Conservation (phyloP, 495 filamentous ascomycete genomes). For the Evernia prunastri region DNA sequence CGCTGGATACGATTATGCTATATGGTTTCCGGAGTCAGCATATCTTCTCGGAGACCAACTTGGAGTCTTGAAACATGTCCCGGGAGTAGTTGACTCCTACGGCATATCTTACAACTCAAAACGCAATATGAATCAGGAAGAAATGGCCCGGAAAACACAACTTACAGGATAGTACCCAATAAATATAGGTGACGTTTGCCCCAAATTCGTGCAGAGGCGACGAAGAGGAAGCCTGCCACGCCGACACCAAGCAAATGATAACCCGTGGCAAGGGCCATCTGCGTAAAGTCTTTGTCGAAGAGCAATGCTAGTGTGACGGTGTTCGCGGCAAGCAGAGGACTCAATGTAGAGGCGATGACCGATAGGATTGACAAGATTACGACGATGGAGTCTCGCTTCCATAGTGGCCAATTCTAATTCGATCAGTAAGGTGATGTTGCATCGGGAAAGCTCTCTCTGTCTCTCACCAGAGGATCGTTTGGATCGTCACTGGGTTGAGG, state of each 20-base stretch:
- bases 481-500: slow-evolving; percentile 76
- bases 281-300: slow-evolving; percentile 55
- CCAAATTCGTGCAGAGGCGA: slow-evolving; percentile 84
- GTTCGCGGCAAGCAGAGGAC: slow-evolving; percentile 81
- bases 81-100: too few relatives aligned
- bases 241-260: slow-evolving; percentile 83
- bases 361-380: slow-evolving; percentile 69
- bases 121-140: too few relatives aligned
- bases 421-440: slow-evolving; percentile 21
- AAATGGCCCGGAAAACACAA: too few relatives aligned
- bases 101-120: too few relatives aligned
- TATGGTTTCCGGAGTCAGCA: too few relatives aligned
- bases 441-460: slow-evolving; percentile 13
- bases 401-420: slow-evolving; percentile 78
- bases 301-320: slow-evolving; percentile 62
- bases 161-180: slow-evolving; percentile 68
- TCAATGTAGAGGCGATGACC: slow-evolving; percentile 72
- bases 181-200: slow-evolving; percentile 86
- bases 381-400: slow-evolving; percentile 77
- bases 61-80: too few relatives aligned
- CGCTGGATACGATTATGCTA: slow-evolving; percentile 60
- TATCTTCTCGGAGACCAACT: too few relatives aligned
- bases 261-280: slow-evolving; percentile 75
- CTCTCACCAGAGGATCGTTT: slow-evolving; percentile 63
- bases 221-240: slow-evolving; percentile 71